Evolutionary conservation across 495 filamentous ascomycete genomes (phyloP).

Genomic region (Neurospora sp.): DNA sequence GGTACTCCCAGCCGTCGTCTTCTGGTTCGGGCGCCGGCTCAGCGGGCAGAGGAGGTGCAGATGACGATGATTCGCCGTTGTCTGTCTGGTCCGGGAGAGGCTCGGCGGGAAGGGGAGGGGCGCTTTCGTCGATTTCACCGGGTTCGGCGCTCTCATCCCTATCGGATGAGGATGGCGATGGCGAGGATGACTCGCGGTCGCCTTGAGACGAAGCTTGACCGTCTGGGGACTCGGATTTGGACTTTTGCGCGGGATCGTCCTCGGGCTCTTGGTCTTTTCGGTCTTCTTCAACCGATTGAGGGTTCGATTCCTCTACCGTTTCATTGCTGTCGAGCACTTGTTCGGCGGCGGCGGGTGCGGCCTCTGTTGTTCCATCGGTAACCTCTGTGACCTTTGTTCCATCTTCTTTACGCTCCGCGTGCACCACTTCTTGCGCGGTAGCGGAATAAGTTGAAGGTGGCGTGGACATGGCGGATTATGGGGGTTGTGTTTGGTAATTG

Average conservation of each 20-base stretch:
- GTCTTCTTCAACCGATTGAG: slow-evolving; percentile 1
- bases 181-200: neutral
- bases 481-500: neutral
- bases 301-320: neutral
- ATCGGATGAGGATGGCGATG: slow-evolving; percentile 1
- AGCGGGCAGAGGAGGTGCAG: slow-evolving; percentile 20
- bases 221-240: neutral
- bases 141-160: neutral
- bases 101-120: slow-evolving; percentile 21
- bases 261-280: slow-evolving; percentile 10
- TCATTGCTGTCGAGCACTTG: neutral
- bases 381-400: neutral
- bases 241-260: neutral
- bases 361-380: neutral
- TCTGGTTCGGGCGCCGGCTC: slow-evolving; percentile 28
- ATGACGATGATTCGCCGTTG: slow-evolving; percentile 2
- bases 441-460: neutral
- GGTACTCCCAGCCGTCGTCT: slow-evolving; percentile 82
- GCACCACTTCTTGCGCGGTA: neutral
- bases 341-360: neutral
- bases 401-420: neutral
- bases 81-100: slow-evolving; percentile 10
- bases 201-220: neutral
- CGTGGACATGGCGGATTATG: neutral
- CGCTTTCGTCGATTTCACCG: neutral